Percentiles rank a stretch among this genome's conserved stretches.
Conservation (phyloP, 352 stramenopile species). For the Albugo candida region DNA sequence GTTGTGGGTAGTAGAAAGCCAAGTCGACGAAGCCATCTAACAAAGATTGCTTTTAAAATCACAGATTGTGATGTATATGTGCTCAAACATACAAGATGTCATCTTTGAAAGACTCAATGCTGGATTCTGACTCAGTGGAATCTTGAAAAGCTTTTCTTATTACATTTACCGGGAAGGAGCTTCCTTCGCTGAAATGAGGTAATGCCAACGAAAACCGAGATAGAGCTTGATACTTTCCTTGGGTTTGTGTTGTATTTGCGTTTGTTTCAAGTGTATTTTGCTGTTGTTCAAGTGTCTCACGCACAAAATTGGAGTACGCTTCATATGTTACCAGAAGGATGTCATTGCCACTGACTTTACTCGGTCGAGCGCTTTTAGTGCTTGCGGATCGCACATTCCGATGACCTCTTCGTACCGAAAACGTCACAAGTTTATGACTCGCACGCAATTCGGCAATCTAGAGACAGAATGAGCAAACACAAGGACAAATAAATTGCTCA, state of each 20-base stretch:
- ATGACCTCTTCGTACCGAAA: slow-evolving; percentile 5
- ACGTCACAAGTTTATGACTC: slow-evolving; percentile 21
- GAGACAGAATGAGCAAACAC: not conserved
- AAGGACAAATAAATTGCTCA: slow-evolving; percentile 4
- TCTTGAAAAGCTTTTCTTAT: slow-evolving; percentile 1
- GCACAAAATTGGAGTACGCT: slow-evolving; percentile 12
- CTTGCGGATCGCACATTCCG: no score
- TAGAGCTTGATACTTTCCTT: slow-evolving; percentile 14
- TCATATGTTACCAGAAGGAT: slow-evolving; percentile 18
- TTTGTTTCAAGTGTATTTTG: no score
- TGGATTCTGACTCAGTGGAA: not conserved
- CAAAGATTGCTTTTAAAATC: not conserved
- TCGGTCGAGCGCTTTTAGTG: no score
- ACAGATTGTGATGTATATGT: not conserved
- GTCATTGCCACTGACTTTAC: slow-evolving; percentile 18
- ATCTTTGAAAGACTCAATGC: slow-evolving; percentile 4
- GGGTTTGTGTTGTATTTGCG: no score
- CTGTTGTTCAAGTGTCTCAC: no score
- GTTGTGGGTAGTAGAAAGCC: slow-evolving; percentile 29
- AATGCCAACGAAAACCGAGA: slow-evolving; percentile 11
- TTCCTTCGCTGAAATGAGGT: no score
- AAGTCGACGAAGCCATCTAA: slow-evolving; percentile 22
- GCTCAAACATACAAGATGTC: slow-evolving; percentile 14
- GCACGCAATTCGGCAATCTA: slow-evolving; percentile 11
- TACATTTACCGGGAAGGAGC: slow-evolving; percentile 1